Evolutionary conservation across 208 protist species (phyloP).

Genomic region (Trypanosoma caninum): DNA sequence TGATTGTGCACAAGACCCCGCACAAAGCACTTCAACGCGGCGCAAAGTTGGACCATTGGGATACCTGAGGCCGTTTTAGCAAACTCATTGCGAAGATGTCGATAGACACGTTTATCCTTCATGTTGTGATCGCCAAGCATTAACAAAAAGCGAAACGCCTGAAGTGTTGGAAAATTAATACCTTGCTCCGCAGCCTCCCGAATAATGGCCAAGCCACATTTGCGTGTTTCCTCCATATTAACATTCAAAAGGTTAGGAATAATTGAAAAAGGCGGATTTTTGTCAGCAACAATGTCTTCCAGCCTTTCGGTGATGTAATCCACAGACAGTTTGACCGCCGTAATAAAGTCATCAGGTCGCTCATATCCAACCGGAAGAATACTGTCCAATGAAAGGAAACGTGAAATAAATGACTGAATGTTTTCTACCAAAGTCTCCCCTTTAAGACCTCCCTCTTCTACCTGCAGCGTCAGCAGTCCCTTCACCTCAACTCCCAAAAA

Average conservation of each 20-base stretch:
- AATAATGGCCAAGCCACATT: conserved; percentile 47
- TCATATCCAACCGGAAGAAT: conserved; percentile 16
- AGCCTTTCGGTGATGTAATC: conserved; percentile 27
- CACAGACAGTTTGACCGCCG: conserved; percentile 19
- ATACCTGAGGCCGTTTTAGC: conserved; percentile 64
- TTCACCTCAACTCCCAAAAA: conserved; percentile 35
- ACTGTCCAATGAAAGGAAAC: conserved; percentile 27
- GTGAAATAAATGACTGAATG: conserved; percentile 34
- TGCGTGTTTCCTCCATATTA: conserved; percentile 29
- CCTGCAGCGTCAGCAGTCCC: conserved; percentile 36
- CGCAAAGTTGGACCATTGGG: conserved; percentile 70
- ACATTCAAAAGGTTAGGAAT: conserved; percentile 41
- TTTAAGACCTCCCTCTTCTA: conserved; percentile 40
- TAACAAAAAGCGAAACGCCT: conserved; percentile 76
- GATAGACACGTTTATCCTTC: conserved; percentile 35
- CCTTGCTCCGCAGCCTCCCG: conserved; percentile 53
- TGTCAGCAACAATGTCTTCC: conserved; percentile 36
- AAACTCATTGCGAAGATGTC: conserved; percentile 68
- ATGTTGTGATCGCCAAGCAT: conserved; percentile 53
- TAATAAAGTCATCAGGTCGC: conserved; percentile 13
- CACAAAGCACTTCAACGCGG: conserved; percentile 65
- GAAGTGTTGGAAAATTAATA: conserved; percentile 53
- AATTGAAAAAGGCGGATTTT: conserved; percentile 42
- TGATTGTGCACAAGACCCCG: conserved; percentile 23
- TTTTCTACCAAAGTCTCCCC: conserved; percentile 27